Percentiles rank a stretch among this genome's conserved stretches.
phyloP scores from a whole-genome alignment of 2,329 filamentous ascomycete species.

The Calonectria ilicicola region DNA sequence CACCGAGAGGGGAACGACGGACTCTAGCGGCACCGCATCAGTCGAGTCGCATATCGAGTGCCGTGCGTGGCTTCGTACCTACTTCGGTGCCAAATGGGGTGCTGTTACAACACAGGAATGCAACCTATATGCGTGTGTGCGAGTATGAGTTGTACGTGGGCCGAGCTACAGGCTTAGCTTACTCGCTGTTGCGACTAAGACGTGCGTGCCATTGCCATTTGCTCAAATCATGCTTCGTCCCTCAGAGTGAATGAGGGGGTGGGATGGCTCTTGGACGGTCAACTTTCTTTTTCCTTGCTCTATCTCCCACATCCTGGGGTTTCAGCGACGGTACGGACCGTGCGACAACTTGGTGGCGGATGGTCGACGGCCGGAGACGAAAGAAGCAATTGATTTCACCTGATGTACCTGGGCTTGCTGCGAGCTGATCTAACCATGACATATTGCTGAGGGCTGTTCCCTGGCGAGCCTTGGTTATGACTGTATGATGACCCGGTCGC shows the following conservation, averaged over 20 bases:
- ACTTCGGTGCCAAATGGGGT: constrained; percentile 19
- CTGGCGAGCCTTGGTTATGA: not conserved
- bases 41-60: constrained; percentile 10
- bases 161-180: not conserved
- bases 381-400: not conserved
- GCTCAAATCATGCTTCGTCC: not conserved
- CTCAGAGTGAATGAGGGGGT: not conserved
- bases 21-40: constrained; percentile 2
- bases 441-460: constrained; percentile 2
- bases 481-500: not conserved
- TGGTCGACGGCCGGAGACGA: not conserved
- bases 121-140: constrained; percentile 1
- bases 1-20: constrained; percentile 1
- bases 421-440: not conserved
- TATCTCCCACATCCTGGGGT: constrained; percentile 1
- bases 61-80: constrained; percentile 20
- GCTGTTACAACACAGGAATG: constrained; percentile 20
- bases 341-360: constrained; percentile 32
- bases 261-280: not conserved
- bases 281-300: constrained; percentile 1
- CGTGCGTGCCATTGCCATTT: constrained; percentile 3
- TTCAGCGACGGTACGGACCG: constrained; percentile 36
- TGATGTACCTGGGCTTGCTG: not conserved
- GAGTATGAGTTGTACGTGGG: constrained; percentile 5
- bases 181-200: not conserved